A percentile compares a stretch with the other conserved stretches of the same genome.
Conservation (phyloP, 2,329 filamentous ascomycete genomes). For the Didymella keratinophila region DNA sequence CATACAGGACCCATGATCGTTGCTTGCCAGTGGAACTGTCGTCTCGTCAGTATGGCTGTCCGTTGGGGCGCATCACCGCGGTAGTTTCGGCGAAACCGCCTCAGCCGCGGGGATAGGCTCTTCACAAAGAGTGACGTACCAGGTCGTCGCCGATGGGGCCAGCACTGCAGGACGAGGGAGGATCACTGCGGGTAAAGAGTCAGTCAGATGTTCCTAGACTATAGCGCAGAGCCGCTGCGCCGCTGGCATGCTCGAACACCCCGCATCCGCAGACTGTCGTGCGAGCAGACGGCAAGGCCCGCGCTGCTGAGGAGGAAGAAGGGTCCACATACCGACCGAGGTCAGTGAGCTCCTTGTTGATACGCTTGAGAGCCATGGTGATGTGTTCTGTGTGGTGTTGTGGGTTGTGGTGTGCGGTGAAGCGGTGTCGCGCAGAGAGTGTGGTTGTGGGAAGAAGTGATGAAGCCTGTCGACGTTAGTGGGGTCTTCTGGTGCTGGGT, state of each 20-base stretch:
- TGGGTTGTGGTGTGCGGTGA: constrained; percentile 27
- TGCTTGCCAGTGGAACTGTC: constrained; percentile 99
- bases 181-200: constrained; percentile 71
- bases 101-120: constrained; percentile 40
- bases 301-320: constrained; percentile 18
- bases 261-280: constrained; percentile 48
- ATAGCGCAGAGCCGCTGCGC: constrained; percentile 23
- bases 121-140: constrained; percentile 68
- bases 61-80: constrained; percentile 16
- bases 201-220: constrained; percentile 36
- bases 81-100: constrained; percentile 32
- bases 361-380: constrained; percentile 86
- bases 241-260: constrained; percentile 33
- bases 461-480: constrained; percentile 31
- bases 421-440: constrained; percentile 30
- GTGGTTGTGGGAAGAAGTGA: constrained; percentile 45
- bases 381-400: constrained; percentile 37
- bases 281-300: constrained; percentile 45
- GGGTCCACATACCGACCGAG: constrained; percentile 74
- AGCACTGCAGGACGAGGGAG: constrained; percentile 97
- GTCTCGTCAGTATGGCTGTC: constrained; percentile 40
- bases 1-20: constrained; percentile 99
- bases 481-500: constrained; percentile 30
- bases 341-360: constrained; percentile 93
- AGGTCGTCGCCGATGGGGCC: constrained; percentile 96